A percentile compares a stretch with the other conserved stretches of the same genome.
These are phyloP conservation scores for Mucor lusitanicus DNA, from an alignment of 371 early-diverging fungal species.

Conservation along the genomic window DNA sequence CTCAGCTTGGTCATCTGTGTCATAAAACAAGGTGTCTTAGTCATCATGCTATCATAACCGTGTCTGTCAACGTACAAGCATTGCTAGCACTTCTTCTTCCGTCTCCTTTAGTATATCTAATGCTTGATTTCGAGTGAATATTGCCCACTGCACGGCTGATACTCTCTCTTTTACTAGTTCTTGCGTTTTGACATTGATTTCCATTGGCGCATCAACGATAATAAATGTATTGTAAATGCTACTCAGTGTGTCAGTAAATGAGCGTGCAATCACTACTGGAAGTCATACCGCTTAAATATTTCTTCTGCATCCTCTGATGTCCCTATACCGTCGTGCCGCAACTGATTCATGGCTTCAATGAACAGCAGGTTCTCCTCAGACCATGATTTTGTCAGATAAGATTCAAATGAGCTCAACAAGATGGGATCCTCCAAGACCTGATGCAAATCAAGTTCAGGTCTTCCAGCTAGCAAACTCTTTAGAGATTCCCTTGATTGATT, in stretches of 20 bases:
- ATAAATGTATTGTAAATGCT: constrained; percentile 50
- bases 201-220: constrained; percentile 25
- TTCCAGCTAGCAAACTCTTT: background rate
- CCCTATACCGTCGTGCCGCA: constrained; percentile 31
- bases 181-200: constrained; percentile 32
- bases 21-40: background rate
- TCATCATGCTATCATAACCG: background rate
- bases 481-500: background rate
- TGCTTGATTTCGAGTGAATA: constrained; percentile 26
- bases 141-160: constrained; percentile 31
- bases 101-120: constrained; percentile 30
- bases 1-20: constrained; percentile 21
- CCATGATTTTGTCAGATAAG: constrained; percentile 21
- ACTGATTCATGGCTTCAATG: constrained; percentile 45
- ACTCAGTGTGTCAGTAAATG: background rate
- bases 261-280: background rate
- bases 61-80: constrained; percentile 25
- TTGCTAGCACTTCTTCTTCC: constrained; percentile 33
- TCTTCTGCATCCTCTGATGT: constrained; percentile 20
- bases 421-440: constrained; percentile 34
- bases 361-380: constrained; percentile 44
- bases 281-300: constrained; percentile 28
- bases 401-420: constrained; percentile 33
- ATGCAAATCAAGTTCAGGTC: constrained; percentile 8
- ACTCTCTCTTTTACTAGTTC: constrained; percentile 24